phyloP scores from a whole-genome alignment of 768 basidiomycete species.

The Rhodosporidiobolus sp. region DNA sequence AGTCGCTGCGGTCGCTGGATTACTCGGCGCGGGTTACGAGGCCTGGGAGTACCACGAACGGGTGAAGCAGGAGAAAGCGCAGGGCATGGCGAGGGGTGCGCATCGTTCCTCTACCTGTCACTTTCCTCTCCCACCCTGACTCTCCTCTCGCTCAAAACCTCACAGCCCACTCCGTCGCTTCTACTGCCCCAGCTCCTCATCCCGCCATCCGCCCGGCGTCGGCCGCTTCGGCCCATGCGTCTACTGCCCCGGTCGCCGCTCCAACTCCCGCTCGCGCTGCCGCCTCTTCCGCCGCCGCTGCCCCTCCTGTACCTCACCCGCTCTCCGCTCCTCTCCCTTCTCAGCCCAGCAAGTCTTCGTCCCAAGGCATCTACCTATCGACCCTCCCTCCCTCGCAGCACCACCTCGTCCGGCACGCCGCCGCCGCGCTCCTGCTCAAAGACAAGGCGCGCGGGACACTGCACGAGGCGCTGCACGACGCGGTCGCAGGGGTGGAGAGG shows the following conservation, averaged over 20 bases:
- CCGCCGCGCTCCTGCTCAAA: slow-evolving; percentile 24
- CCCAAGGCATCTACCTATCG: slow-evolving; percentile 13
- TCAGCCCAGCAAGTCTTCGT: neutral
- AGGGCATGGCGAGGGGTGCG: no score
- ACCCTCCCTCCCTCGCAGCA: slow-evolving; percentile 22
- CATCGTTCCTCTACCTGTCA: no score
- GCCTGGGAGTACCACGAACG: neutral
- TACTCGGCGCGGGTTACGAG: neutral
- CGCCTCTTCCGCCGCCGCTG: neutral
- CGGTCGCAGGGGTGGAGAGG: slow-evolving; percentile 15
- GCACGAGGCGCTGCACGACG: slow-evolving; percentile 1
- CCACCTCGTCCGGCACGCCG: slow-evolving; percentile 29
- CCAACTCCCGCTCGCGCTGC: neutral
- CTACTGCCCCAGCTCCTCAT: neutral
- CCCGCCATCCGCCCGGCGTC: neutral
- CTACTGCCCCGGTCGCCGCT: neutral
- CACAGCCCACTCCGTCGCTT: neutral
- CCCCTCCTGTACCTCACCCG: neutral
- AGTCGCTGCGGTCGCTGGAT: neutral
- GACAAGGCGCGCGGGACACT: slow-evolving; percentile 8
- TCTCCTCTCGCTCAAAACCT: neutral
- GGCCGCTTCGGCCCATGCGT: neutral
- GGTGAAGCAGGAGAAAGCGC: neutral
- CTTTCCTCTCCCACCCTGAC: no score
- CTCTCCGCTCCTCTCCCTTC: neutral